Base-by-base conservation (phyloP, 2,329 filamentous ascomycete species). In the Tolypocladium album region DNA sequence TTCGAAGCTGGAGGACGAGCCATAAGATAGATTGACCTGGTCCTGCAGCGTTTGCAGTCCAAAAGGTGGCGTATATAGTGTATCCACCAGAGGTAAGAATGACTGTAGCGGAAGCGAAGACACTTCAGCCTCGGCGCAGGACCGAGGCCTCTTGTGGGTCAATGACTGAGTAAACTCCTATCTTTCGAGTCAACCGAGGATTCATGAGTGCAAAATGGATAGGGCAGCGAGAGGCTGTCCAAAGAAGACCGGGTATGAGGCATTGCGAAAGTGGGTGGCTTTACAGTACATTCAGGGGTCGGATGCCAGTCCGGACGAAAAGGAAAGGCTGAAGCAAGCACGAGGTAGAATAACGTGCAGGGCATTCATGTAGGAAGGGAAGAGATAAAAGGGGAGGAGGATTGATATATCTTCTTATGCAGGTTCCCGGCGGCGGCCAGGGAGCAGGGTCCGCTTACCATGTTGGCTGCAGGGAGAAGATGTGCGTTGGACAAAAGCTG, bases 361-460 rank as follows among this genome's bases (percentile, higher is more conserved):
- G 53, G 34, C 36, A 50, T 39, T 43, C 62, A 66, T 64, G 64
- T 63, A 64, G 62, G 65, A 65, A 67, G 65, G 62, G 66, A 61
- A 62, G 61, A 58, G 60, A 47, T 60, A 64, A 66, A 69, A 63
- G 67, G 66, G 68, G 65, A 70, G 67, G 65, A 66, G 65, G 66
- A 69, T 69, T 68, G 71, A 77, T 75, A 76, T 75, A 77, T 72
- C 68, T 56, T 40, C 24, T 69, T 70, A 75, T 78, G 76, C 75
- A 77, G 69, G 70, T 70, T 74, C 71, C 76, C 76, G 73, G 68
- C 76, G 73, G 68, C 66, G 69, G 69, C 67, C 71, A 68, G 70
- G 67, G 66, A 73, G 67, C 66, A 70, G 68, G 69, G 70, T 69
- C 66, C 65, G 70, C 78, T 80, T 79, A 81, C 78, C 78, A 81